A percentile compares a stretch with the other conserved stretches of the same genome.
Evolutionary conservation across 768 basidiomycete species (phyloP).

Genomic region (Lactifluus pinguis): DNA sequence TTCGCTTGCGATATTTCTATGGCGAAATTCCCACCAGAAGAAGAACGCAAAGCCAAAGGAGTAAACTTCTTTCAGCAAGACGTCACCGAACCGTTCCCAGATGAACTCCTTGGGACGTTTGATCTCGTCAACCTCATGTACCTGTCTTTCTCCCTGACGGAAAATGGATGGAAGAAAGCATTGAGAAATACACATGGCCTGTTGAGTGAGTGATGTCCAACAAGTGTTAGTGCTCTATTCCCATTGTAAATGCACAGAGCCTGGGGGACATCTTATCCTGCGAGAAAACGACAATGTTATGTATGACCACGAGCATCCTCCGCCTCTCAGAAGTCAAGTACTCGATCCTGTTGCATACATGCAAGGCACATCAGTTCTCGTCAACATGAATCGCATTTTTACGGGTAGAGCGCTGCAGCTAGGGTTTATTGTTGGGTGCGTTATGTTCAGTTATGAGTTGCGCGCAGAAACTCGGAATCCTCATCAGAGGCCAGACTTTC

Average conservation of each 20-base stretch:
- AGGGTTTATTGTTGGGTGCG: background rate
- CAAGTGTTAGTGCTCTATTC: background rate
- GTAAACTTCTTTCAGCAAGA: conserved; percentile 1
- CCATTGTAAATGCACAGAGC: background rate
- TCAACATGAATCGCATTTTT: background rate
- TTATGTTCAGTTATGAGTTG: background rate
- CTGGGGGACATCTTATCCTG: background rate
- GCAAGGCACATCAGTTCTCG: background rate
- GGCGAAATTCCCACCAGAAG: background rate
- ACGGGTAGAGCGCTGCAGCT: background rate
- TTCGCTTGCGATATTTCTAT: conserved; percentile 5
- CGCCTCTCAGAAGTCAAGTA: background rate
- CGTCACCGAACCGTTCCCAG: background rate
- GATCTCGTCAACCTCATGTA: background rate
- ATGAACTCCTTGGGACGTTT: conserved; percentile 2
- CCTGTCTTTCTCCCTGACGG: background rate
- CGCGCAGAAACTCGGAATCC: too few relatives aligned
- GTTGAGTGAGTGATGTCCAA: background rate
- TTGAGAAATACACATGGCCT: background rate
- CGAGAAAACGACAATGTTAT: background rate
- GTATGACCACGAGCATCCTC: background rate
- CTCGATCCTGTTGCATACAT: background rate
- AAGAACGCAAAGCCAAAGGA: background rate
- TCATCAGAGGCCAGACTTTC: background rate
- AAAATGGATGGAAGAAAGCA: background rate